Evolutionary conservation across 2,329 filamentous ascomycete species (phyloP).

Genomic region (Lasiodiplodia sp.): DNA sequence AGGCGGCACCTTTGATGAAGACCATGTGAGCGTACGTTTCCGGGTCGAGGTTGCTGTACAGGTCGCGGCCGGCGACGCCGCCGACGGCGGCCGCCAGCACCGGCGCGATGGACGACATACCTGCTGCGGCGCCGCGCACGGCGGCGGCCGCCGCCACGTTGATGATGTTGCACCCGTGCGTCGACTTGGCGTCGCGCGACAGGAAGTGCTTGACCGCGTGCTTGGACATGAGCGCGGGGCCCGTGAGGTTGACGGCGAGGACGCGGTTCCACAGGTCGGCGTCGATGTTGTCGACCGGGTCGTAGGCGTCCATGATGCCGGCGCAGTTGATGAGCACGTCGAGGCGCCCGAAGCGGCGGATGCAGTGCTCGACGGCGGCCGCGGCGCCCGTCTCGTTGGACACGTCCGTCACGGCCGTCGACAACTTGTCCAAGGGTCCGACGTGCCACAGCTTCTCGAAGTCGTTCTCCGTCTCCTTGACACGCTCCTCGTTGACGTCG

Average conservation of each 20-base stretch:
- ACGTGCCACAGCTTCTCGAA: slow-evolving; percentile 22
- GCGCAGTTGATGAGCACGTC: slow-evolving; percentile 68
- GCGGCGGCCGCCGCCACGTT: slow-evolving; percentile 51
- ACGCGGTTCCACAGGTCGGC: slow-evolving; percentile 61
- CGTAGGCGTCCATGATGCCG: slow-evolving; percentile 65
- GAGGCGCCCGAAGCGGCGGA: slow-evolving; percentile 51
- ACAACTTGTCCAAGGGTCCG: slow-evolving; percentile 1
- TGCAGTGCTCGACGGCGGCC: slow-evolving; percentile 18
- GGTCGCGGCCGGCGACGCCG: slow-evolving; percentile 10
- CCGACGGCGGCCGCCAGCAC: slow-evolving; percentile 29
- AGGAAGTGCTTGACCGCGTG: slow-evolving; percentile 59
- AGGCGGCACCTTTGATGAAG: slow-evolving; percentile 50
- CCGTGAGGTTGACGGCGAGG: slow-evolving; percentile 65
- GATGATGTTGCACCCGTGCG: slow-evolving; percentile 56
- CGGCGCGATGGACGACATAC: slow-evolving; percentile 19
- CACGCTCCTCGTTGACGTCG: slow-evolving; percentile 42
- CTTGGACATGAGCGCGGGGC: slow-evolving; percentile 61
- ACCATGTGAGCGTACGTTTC: slow-evolving; percentile 9
- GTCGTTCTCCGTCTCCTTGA: slow-evolving; percentile 25
- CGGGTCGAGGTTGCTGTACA: slow-evolving; percentile 33
- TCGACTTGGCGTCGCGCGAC: slow-evolving; percentile 42
- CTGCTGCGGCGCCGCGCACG: slow-evolving; percentile 19
- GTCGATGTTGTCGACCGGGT: slow-evolving; percentile 58
- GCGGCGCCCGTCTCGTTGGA: slow-evolving; percentile 21
- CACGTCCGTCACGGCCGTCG: slow-evolving; percentile 21